A percentile compares a stretch with the other conserved stretches of the same genome.
phyloP scores from a whole-genome alignment of 208 protist genomes.

The Trypanosoma congolense region DNA sequence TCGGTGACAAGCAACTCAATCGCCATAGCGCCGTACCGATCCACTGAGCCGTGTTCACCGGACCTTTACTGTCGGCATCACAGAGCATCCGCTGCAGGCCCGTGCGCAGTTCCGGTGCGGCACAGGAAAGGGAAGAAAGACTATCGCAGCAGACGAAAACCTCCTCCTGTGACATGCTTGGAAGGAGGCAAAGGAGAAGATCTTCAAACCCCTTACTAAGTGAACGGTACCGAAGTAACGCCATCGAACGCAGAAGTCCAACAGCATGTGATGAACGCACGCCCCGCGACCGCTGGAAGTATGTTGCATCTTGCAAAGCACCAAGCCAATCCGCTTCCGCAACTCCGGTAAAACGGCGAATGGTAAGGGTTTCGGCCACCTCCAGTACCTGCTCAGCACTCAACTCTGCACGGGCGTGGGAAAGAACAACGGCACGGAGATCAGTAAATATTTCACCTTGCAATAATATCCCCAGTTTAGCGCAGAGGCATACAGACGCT shows the following conservation, averaged over 20 bases:
- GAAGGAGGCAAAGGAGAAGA: slow-evolving; percentile 9
- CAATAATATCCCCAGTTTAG: slow-evolving; percentile 11
- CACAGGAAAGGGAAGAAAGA: slow-evolving; percentile 5
- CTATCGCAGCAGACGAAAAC: slow-evolving; percentile 14
- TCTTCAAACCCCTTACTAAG: slow-evolving; percentile 8
- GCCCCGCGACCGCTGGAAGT: neutral
- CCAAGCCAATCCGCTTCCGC: slow-evolving; percentile 9
- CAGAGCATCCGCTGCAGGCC: neutral
- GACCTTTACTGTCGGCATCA: neutral
- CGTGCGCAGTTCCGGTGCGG: neutral
- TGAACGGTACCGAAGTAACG: neutral
- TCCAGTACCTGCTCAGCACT: slow-evolving; percentile 3
- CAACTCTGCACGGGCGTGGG: slow-evolving; percentile 2
- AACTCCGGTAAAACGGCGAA: neutral
- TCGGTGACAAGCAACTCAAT: slow-evolving; percentile 15
- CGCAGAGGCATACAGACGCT: slow-evolving; percentile 14
- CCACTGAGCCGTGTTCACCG: neutral
- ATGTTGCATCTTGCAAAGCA: slow-evolving; percentile 10
- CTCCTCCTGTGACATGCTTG: slow-evolving; percentile 16
- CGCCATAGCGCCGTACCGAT: slow-evolving; percentile 12
- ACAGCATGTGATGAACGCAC: slow-evolving; percentile 3
- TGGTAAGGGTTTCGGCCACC: slow-evolving; percentile 6
- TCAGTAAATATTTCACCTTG: slow-evolving; percentile 9
- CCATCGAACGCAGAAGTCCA: slow-evolving; percentile 10
- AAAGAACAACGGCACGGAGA: slow-evolving; percentile 10